phyloP scores from a whole-genome alignment of 192 early-diverging fungal species.

The Backusella tuberculispora region DNA sequence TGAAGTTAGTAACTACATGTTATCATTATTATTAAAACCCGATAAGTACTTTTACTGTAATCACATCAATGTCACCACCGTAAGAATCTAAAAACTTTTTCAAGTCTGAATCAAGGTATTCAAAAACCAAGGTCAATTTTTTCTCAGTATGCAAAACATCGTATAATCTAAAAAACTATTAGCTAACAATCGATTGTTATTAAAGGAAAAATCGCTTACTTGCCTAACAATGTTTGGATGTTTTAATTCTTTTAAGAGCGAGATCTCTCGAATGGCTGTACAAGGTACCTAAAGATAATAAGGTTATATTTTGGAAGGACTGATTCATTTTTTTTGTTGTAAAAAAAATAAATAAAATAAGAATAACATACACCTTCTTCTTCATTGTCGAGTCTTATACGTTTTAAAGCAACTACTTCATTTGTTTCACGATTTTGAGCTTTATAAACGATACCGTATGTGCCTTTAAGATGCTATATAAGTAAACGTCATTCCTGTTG shows the following conservation, averaged over 20 bases:
- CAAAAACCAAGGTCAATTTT: constrained; percentile 98
- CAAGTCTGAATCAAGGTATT: constrained; percentile 97
- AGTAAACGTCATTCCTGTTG: not conserved
- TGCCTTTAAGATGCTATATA: constrained; percentile 51
- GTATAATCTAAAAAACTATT: constrained; percentile 68
- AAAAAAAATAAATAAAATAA: no score
- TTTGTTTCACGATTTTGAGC: constrained; percentile 94
- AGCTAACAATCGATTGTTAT: not conserved
- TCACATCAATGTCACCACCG: constrained; percentile 76
- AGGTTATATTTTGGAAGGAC: not conserved
- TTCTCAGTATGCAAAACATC: constrained; percentile 98
- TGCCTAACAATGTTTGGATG: constrained; percentile 88
- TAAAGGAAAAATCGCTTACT: constrained; percentile 15
- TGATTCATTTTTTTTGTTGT: not conserved
- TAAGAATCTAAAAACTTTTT: constrained; percentile 97
- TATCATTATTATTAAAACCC: no score
- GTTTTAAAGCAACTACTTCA: constrained; percentile 98
- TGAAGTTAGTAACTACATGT: not conserved
- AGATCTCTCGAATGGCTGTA: constrained; percentile 87
- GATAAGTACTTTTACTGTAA: constrained; percentile 78
- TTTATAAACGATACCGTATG: constrained; percentile 99
- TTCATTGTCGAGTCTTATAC: constrained; percentile 88
- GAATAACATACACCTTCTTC: constrained; percentile 73
- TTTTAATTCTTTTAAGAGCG: constrained; percentile 83
- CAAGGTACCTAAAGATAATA: constrained; percentile 66